Evolutionary conservation across 345 rosid species (phyloP).

Genomic region (thale cress (Arabidopsis thaliana)): TAIR10.1 NC_003074.8:2878001-2878500

Average conservation of each 20-base stretch:
- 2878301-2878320: conserved; percentile 30
- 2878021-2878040: conserved; percentile 14
- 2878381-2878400: conserved; percentile 23
- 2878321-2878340: conserved; percentile 25
- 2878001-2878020: background rate
- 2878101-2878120: conserved; percentile 51
- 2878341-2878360: conserved; percentile 22
- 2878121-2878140: background rate
- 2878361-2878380: conserved; percentile 25
- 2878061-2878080: conserved; percentile 71
- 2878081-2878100: conserved; percentile 68
- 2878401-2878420: conserved; percentile 26
- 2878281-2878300: conserved; percentile 26
- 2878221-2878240: conserved; percentile 20
- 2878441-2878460: background rate
- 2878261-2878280: conserved; percentile 15
- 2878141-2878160: background rate
- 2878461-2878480: background rate
- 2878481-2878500: background rate
- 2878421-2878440: conserved; percentile 25
- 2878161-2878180: conserved; percentile 11
- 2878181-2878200: conserved; percentile 36
- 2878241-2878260: conserved; percentile 14
- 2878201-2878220: conserved; percentile 27
- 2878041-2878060: conserved; percentile 69